Percentiles rank a stretch among this genome's conserved stretches.
phyloP scores from a whole-genome alignment of 2,329 filamentous ascomycete genomes.

The Tolypocladium endophyticum region DNA sequence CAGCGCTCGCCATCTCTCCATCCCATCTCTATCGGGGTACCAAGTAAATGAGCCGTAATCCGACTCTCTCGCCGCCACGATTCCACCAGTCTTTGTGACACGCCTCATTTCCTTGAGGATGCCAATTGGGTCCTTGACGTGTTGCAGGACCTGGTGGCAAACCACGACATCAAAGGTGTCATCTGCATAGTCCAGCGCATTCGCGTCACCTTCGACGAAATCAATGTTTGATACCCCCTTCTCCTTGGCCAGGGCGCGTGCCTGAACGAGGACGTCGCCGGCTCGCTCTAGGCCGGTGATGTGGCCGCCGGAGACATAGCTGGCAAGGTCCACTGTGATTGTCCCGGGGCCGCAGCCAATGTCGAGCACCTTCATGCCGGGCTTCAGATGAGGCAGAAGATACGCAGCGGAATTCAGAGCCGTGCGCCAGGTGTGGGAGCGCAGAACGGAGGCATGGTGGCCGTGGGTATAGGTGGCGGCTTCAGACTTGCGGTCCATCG shows the following conservation, averaged over 20 bases:
- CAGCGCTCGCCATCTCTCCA: slow-evolving; percentile 9
- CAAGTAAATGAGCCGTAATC: slow-evolving; percentile 11
- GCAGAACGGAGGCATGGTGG: slow-evolving; percentile 25
- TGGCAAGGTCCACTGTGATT: slow-evolving; percentile 31
- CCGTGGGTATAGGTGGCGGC: slow-evolving; percentile 24
- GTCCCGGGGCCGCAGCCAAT: slow-evolving; percentile 38
- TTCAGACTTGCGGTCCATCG: slow-evolving; percentile 1
- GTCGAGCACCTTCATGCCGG: slow-evolving; percentile 29
- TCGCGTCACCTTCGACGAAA: slow-evolving; percentile 17
- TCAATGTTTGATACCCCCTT: slow-evolving; percentile 20
- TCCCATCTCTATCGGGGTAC: slow-evolving; percentile 11
- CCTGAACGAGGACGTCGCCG: slow-evolving; percentile 17
- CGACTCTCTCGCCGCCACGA: slow-evolving; percentile 21
- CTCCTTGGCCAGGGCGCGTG: slow-evolving; percentile 15
- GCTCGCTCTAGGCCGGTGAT: slow-evolving; percentile 29
- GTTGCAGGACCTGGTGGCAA: slow-evolving; percentile 27
- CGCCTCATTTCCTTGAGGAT: slow-evolving; percentile 28
- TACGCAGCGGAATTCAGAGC: slow-evolving; percentile 30
- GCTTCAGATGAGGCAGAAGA: slow-evolving; percentile 27
- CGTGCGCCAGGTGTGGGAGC: slow-evolving; percentile 28
- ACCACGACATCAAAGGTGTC: slow-evolving; percentile 28
- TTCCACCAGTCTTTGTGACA: slow-evolving; percentile 27
- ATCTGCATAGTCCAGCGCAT: slow-evolving; percentile 23
- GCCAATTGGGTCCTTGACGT: slow-evolving; percentile 21
- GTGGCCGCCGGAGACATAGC: slow-evolving; percentile 22